phyloP scores from a whole-genome alignment of 371 early-diverging fungal genomes.

The Mortierella sp. region DNA sequence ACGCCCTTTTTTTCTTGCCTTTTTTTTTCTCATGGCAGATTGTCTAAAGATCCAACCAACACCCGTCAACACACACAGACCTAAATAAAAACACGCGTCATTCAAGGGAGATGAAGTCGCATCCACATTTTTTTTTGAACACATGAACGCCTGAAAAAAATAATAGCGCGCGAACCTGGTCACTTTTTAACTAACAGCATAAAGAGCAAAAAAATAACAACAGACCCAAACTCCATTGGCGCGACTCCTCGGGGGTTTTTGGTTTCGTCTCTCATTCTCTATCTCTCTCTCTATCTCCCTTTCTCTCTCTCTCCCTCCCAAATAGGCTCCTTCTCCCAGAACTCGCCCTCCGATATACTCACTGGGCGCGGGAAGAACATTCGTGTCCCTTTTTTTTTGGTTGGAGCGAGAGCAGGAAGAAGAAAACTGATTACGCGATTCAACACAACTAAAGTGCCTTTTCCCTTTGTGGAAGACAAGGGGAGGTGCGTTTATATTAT shows the following conservation, averaged over 20 bases:
- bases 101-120: not conserved
- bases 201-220: not conserved
- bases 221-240: not conserved
- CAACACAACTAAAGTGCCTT: no score
- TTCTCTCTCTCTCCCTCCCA: not conserved
- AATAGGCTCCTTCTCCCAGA: not conserved
- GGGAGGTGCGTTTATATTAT: no score
- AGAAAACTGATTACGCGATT: no score
- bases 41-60: no score
- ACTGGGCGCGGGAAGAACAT: not conserved
- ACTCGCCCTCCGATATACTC: not conserved
- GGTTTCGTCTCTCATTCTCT: not conserved
- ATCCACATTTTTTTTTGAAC: not conserved
- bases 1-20: not conserved
- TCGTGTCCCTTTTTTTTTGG: not conserved
- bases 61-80: no score
- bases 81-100: not conserved
- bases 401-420: not conserved
- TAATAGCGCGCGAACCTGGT: not conserved
- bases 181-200: not conserved
- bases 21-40: not conserved
- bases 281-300: no score
- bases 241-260: not conserved
- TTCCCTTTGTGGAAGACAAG: no score
- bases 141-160: not conserved